Conservation (phyloP, 2,329 filamentous ascomycete species). For the Fusarium pseudoanthophilum region DNA sequence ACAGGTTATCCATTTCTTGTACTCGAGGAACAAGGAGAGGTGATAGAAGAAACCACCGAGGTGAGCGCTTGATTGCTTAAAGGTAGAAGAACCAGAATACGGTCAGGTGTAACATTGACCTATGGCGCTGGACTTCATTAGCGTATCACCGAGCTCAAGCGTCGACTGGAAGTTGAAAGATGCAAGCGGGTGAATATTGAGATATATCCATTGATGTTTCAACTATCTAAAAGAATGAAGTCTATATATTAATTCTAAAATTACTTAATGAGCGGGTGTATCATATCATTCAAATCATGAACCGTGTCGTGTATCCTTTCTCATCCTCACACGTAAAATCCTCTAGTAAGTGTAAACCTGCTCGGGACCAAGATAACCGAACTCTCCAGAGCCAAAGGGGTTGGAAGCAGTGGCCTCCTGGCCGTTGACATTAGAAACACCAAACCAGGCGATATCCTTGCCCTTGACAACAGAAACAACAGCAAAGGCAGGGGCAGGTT, state of each 20-base stretch:
- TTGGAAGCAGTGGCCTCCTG: slow-evolving; percentile 24
- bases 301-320: background rate
- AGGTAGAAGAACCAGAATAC: too few relatives aligned
- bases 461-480: slow-evolving; percentile 30
- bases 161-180: too few relatives aligned
- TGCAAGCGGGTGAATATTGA: rapidly evolving
- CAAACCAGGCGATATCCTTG: slow-evolving; percentile 37
- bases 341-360: slow-evolving; percentile 36
- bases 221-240: background rate
- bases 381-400: slow-evolving; percentile 32
- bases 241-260: background rate
- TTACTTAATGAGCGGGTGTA: background rate
- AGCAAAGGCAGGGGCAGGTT: slow-evolving; percentile 35
- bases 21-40: too few relatives aligned
- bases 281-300: background rate
- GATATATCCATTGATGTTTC: background rate
- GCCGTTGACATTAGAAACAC: slow-evolving; percentile 31
- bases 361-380: slow-evolving; percentile 25
- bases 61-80: too few relatives aligned
- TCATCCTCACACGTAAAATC: too few relatives aligned
- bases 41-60: too few relatives aligned
- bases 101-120: too few relatives aligned
- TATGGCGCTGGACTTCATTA: too few relatives aligned
- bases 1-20: too few relatives aligned
- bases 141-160: too few relatives aligned